Base-by-base conservation (phyloP, 768 basidiomycete genomes). In the Tulasnella sp. region DNA sequence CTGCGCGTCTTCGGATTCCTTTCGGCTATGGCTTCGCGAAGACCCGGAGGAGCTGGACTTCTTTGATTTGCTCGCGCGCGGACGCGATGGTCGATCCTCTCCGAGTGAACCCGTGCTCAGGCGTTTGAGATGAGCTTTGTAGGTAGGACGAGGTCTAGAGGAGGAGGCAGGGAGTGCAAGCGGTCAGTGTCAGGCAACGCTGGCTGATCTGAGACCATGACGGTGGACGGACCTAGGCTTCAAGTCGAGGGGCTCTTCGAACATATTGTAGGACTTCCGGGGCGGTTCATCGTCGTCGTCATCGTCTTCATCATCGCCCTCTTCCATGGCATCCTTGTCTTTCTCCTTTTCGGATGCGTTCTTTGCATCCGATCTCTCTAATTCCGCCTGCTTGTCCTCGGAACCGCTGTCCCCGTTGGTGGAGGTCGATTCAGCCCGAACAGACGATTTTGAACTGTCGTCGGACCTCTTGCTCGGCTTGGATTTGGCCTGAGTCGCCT, bases 101-200 rank as follows among this genome's bases (percentile, higher is more conserved):
- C 76, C 76, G 69, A 51, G 13, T 26, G 76, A 77, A 26, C 76
- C 70, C n/a, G 61, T 77, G 76, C 76, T 77, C 32, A 67, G 37
- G n/a, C 76, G 69, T 67, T 77, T 77, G 37, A 77, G 42, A 46
- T 77, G 76, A 9, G 70, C 32, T 55, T 77, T 77, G 76, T 77
- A 77, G 15, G 69, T 70, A 26, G 76, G 76, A 3, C 76, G 57
- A 67, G 76, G 76, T 70, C 76, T 77, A 42, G 23, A 23, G 57
- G n/a, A n/a, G n/a, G 23, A 51, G n/a, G 23, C 9, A 44, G n/a
- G 73, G 35, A 10, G 11, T 70, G 40, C 40, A 7, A 11, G 23
- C 35, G 70, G 42, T 71, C 35, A 71, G 42, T 18, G 15, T 48
- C 46, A 5, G 42, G 46, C 15, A 29, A 3, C 32, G 37, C 70